Conservation (phyloP, 177 flowering plant genomes). For the Telopea speciosissima region DNA sequence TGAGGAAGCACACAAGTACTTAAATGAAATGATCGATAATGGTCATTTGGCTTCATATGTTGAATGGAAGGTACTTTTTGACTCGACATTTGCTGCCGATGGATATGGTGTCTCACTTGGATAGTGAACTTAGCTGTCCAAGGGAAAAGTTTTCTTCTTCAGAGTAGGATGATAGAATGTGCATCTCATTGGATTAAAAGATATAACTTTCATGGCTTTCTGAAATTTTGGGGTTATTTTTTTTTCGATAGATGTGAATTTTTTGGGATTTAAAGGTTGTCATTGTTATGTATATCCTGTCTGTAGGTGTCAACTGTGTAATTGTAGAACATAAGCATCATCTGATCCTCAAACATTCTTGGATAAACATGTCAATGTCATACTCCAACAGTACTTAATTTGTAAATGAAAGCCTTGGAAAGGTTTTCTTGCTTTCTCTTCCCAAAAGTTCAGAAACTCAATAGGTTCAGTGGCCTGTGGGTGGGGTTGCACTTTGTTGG, state of each 20-base stretch:
- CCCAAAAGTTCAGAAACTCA: too few relatives aligned
- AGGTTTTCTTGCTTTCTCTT: too few relatives aligned
- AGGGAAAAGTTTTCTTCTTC: background rate
- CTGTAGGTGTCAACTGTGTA: background rate
- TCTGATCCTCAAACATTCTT: background rate
- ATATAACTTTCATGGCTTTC: background rate
- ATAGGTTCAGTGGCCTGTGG: too few relatives aligned
- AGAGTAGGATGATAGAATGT: background rate
- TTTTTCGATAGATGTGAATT: background rate
- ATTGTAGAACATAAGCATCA: background rate
- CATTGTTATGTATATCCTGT: too few relatives aligned
- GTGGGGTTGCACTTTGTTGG: too few relatives aligned
- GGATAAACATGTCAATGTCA: background rate
- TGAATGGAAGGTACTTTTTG: slow-evolving; percentile 24
- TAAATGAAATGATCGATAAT: slow-evolving; percentile 29
- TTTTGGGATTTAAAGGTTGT: background rate
- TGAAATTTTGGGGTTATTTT: background rate
- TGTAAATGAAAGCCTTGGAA: background rate
- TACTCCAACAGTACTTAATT: background rate
- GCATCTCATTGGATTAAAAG: background rate
- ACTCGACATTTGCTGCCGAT: slow-evolving; percentile 1
- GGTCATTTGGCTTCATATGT: slow-evolving; percentile 25
- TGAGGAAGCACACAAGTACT: slow-evolving; percentile 22
- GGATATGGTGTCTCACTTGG: slow-evolving; percentile 11
- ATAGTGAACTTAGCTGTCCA: slow-evolving; percentile 13